Base-by-base conservation (phyloP, 768 basidiomycete species). In the Kwoniella shandongensis region DNA sequence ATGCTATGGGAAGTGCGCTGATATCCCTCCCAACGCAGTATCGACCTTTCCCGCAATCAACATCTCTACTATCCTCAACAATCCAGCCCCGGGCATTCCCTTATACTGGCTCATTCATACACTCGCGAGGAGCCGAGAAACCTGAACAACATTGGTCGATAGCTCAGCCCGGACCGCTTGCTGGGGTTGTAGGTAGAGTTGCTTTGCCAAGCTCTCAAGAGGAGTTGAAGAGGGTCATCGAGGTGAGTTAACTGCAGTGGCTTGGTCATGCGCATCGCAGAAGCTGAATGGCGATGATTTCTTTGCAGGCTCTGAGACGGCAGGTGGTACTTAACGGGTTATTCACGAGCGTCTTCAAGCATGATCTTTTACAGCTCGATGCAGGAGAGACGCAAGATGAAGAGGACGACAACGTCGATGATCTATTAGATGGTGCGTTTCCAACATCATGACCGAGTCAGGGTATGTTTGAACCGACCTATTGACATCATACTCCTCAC, bases 91-190 rank as follows among this genome's bases (percentile, higher is more conserved):
- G 51, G 26, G 20, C 57, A 15, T 71, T 71, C 58, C 62, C 66
- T 12, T 68, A 71, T 38, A 51, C 53, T 11, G 48, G 61, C 27
- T 44, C 45, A 17, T 71, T 71, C 35, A 51, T 61, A 2, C 62
- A 64, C 36, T 29, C 18, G 29, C 13, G 27, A 25, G 18, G 27
- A 36, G 13, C 29, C 38, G 25, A 40, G 12, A 26, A 4, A 1
- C 48, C 55, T 7, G 58, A 61, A 23, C 69, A 71, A 53, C 52
- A 57, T n/a, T 68, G 64, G 66, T 56, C 62, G 7, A 56, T 68
- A n/a, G 55, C 60, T 5, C 55, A 59, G 12, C 66, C 66, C 23
- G 64, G 69, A 15, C 61, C 64, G 13, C 54, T 53, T 3, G 69
- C 59, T 4, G 66, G 59, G 29, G 50, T 71, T 7, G 36, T 71